A percentile compares a stretch with the other conserved stretches of the same genome.
Evolutionary conservation across 768 basidiomycete genomes (phyloP).

Genomic region (Xerocomellus intermedius): DNA sequence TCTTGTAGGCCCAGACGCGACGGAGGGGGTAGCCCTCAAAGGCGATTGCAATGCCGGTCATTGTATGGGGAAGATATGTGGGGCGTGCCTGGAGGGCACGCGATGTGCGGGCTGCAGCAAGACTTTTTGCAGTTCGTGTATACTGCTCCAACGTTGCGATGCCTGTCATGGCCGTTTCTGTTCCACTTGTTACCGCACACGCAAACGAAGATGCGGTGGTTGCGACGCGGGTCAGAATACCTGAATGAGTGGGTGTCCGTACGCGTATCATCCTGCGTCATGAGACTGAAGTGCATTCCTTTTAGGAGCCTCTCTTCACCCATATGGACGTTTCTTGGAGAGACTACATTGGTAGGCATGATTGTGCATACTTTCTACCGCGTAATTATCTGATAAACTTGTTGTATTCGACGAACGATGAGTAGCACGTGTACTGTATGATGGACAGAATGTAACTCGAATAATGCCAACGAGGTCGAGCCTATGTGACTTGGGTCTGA

Average conservation of each 20-base stretch:
- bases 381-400: background rate
- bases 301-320: background rate
- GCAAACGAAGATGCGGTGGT: background rate
- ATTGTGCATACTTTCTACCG: background rate
- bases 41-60: background rate
- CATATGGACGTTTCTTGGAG: background rate
- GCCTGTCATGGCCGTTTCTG: conserved; percentile 9
- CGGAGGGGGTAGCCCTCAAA: conserved; percentile 12
- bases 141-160: conserved; percentile 1
- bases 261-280: background rate
- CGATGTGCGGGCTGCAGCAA: conserved; percentile 15
- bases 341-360: too few relatives aligned
- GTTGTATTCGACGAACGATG: background rate
- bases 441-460: background rate
- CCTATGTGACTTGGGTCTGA: too few relatives aligned
- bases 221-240: background rate
- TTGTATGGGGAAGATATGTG: conserved; percentile 14
- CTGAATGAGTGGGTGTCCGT: background rate
- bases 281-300: background rate
- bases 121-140: conserved; percentile 15
- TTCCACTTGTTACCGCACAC: background rate
- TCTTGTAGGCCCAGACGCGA: background rate
- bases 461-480: background rate
- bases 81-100: conserved; percentile 3
- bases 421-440: background rate